Evolutionary conservation across 176 grass and related monocot genomes (phyloP).

Genomic region (Poa pratensis): DNA sequence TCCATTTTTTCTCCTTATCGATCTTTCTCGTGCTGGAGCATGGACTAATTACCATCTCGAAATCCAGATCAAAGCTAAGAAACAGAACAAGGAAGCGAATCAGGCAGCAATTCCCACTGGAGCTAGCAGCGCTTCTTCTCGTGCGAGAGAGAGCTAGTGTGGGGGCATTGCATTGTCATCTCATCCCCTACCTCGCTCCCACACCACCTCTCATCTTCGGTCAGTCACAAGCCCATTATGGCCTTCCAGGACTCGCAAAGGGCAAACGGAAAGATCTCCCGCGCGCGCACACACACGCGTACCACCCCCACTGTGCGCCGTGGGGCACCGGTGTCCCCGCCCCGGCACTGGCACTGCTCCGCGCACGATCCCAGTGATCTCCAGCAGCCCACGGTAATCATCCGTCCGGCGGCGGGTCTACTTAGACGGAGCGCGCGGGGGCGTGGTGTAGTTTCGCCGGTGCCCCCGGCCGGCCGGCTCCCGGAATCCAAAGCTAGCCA

Average conservation of each 20-base stretch:
- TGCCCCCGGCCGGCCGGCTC: too few species aligned
- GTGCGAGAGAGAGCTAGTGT: neutral
- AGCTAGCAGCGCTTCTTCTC: neutral
- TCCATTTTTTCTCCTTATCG: too few species aligned
- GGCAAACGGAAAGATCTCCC: neutral
- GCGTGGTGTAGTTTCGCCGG: too few species aligned
- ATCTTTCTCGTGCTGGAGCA: neutral
- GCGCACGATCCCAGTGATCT: conserved; percentile 17
- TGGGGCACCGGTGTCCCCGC: neutral
- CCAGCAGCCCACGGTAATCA: neutral
- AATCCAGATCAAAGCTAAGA: neutral
- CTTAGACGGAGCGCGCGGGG: too few species aligned
- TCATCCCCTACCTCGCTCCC: neutral
- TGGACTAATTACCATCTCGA: neutral
- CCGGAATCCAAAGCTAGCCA: too few species aligned
- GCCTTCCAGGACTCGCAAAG: neutral
- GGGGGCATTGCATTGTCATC: neutral
- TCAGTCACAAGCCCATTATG: neutral
- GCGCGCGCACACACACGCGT: neutral
- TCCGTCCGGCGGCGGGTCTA: neutral
- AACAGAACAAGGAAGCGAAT: too few species aligned
- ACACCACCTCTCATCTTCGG: neutral
- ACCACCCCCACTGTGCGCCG: neutral
- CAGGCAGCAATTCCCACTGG: neutral
- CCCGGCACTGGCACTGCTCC: neutral